Evolutionary conservation across 306 rosid genomes (phyloP), one percentile per base, ranked within the genome.

Genomic region (Canavalia ensiformis): DNA sequence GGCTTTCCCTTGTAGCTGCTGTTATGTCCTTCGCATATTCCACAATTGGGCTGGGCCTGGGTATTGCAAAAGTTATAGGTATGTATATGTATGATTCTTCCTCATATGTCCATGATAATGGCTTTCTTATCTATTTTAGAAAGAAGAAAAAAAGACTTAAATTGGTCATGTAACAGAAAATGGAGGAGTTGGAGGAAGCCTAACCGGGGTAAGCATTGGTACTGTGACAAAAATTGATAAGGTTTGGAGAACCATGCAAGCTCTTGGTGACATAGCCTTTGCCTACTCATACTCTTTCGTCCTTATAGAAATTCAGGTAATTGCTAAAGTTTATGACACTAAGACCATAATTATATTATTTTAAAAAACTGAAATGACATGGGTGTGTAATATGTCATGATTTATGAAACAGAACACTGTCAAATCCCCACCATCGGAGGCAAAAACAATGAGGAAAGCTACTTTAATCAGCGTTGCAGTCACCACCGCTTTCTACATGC

Each of bases 1-100:
- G 98, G 97, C 97, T 94, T 65, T 94, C 98, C 42, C 41, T 81
- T 68, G 84, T 94, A 31, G 98, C 98, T 60, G 89, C 98, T n/a
- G 90, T 88, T 54, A 94, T 94, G 97, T 92, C 98, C 76, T 92
- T 94, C 84, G 84, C 92, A 37, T 94, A 92, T 75, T 91, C 98
- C 10, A 63, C 83, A 2, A 92, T 91, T 77, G 98, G 98, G 13
- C 94, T 94, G 6, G 97, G 93, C 73, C 97, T 94, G 1, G 98
- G 98, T 18, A 41, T 92, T 59, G 88, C 83, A 47, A 82, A 88
- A 88, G 93, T 90, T 58, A 84, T 77, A 68, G 97, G 98, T 91
- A 82, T 37, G 55, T 35, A 37, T 18, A 18, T 18, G 25, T 18
- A n/a, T 75, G 2, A 51, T 58, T 82, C 74, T 65, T 46, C 74